Evolutionary conservation across 2,329 filamentous ascomycete species (phyloP), one percentile per base, ranked within the genome.

Genomic region (Epichloe sibirici): DNA sequence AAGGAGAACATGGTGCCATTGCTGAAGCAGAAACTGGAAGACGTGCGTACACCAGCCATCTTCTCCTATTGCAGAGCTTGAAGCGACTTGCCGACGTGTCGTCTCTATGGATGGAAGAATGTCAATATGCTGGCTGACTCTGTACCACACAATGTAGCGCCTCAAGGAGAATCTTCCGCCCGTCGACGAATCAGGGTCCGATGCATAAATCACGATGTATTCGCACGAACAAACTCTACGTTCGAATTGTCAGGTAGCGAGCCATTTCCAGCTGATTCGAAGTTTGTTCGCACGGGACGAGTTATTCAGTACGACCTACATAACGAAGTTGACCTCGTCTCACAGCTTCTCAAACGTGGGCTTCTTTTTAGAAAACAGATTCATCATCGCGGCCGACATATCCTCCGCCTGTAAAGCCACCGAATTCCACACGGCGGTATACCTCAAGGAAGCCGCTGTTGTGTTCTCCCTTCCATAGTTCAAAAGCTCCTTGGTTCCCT

Each of bases 371-470:
- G 86, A 76, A 57, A 95, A 66, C 8, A 86, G 86, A 40, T 86
- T 88, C 65, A 86, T 64, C 65, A 96, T 74, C 1, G 90, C 89
- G 54, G 77, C 73, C 63, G 80, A 71, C 44, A 95, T 77, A 73
- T 97, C 91, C 50, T 75, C 73, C 6, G 88, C 86, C 73, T 96
- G 90, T 60, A 95, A 65, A 63, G 87, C 86, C 2, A 82, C 86
- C 60, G 82, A 79, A 64, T 97, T 97, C 91, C 90, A 96, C 1
- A 93, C 77, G 11, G 81, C 77, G 4, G 90, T 95, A 68, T 95
- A 96, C 53, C 81, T 80, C 65, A 97, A 70, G 46, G 84, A 88
- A 59, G 95, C 89, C 45, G 78, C 79, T 31, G 95, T 81, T 2
- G 77, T 75, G 65, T 90, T 81, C 66, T 95, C 90, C 61, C 88